Evolutionary conservation across 1,284 basidiomycete species (phyloP), one percentile per base, ranked within the genome.

Genomic region (Trichosporon sp.): DNA sequence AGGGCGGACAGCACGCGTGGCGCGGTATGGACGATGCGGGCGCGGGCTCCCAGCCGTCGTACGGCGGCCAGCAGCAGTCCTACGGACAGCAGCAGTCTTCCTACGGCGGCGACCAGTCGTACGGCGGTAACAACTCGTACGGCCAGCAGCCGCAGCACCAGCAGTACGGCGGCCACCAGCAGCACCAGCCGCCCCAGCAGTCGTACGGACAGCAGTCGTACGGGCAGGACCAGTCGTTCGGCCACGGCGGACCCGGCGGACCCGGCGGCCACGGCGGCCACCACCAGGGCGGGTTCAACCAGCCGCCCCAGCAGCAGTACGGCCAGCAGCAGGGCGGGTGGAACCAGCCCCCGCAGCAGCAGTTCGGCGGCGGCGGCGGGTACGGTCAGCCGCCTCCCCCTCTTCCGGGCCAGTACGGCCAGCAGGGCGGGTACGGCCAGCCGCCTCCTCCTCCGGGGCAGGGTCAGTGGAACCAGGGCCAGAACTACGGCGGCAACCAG

Each of bases 1-100:
- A 69, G n/a, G 80, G 81, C 27, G 82, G 82, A 31, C 69, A 70
- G 2, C 73, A 82, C 62, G 78, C 78, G 2, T 84, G 82, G 82
- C 74, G 83, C 34, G 80, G 75, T 12, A 73, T 80, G 60, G 76
- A 80, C 56, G 18, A 31, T 18, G 6, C 65, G 13, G 51, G 29
- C 65, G 32, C 32, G 8, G 9, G 18, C 8, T n/a, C 23, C 35
- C 56, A 62, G 35, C 21, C 27, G 51, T 53, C 51, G 23, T 27
- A 53, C 25, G 51, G 51, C 3, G 23, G 23, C 11, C 21, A 25
- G 44, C 12, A 51, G 12, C 44, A 51, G 44, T 51, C 44, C 5
- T 44, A 44, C 15, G 18, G 42, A 3, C 7, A 13, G 9, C 42
- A 44, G 42, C 42, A 44, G 8, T 21, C 15, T 13, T 51, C 44